Evolutionary conservation across 2,329 filamentous ascomycete species (phyloP).

Genomic region (Apiospora sp.): DNA sequence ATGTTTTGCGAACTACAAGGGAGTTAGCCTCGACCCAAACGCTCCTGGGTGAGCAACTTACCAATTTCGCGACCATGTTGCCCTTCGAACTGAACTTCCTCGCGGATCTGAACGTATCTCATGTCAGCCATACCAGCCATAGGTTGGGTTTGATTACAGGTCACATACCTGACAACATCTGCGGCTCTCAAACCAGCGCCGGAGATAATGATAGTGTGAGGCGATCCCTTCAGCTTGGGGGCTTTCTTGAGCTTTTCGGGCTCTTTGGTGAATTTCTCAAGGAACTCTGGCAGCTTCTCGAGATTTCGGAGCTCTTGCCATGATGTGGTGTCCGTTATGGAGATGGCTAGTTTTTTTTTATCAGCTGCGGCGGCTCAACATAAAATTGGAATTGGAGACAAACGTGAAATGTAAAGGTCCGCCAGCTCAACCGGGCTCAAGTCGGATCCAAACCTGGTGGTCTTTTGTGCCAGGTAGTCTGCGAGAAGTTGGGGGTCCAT

Average conservation of each 20-base stretch:
- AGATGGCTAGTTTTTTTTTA: constrained; percentile 61
- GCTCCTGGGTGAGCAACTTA: constrained; percentile 40
- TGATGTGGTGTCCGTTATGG: constrained; percentile 80
- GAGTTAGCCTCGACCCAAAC: constrained; percentile 24
- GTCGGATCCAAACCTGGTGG: constrained; percentile 79
- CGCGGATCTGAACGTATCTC: constrained; percentile 61
- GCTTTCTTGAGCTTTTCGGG: constrained; percentile 68
- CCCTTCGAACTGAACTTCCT: constrained; percentile 83
- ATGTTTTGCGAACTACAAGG: constrained; percentile 83
- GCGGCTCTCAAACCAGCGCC: constrained; percentile 86
- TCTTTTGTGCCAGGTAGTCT: constrained; percentile 84
- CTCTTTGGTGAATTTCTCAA: constrained; percentile 71
- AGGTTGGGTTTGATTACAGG: not conserved
- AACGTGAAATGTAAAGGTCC: constrained; percentile 82
- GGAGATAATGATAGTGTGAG: constrained; percentile 90
- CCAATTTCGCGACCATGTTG: constrained; percentile 81
- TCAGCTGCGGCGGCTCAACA: not conserved
- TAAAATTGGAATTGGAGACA: constrained; percentile 32
- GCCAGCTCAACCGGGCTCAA: constrained; percentile 85
- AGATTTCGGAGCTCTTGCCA: constrained; percentile 73
- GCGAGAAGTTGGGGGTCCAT: constrained; percentile 87
- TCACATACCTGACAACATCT: constrained; percentile 74
- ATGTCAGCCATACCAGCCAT: not conserved
- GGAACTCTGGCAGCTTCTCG: constrained; percentile 78
- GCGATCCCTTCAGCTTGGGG: constrained; percentile 73